A percentile compares a stretch with the other conserved stretches of the same genome.
phyloP scores from a whole-genome alignment of 495 filamentous ascomycete genomes.

The Cercophora newfieldiana region DNA sequence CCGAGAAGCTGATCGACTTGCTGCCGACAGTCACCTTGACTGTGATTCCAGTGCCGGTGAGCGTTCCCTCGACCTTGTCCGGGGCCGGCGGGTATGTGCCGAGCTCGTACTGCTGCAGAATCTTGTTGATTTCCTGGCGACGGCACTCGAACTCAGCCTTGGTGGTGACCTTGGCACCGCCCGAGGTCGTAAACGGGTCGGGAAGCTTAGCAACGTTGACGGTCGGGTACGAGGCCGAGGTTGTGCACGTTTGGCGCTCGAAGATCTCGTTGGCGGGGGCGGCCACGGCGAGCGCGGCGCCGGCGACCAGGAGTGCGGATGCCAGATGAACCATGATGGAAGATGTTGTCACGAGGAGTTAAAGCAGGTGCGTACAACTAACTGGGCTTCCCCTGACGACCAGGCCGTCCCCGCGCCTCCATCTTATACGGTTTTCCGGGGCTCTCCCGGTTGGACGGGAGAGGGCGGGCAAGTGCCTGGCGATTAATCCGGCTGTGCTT shows the following conservation, averaged over 20 bases:
- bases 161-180: conserved; percentile 47
- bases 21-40: conserved; percentile 48
- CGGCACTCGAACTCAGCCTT: conserved; percentile 54
- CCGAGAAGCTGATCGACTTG: conserved; percentile 49
- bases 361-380: conserved; percentile 6
- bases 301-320: conserved; percentile 43
- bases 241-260: conserved; percentile 42
- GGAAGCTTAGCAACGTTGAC: conserved; percentile 47
- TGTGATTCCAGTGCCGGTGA: conserved; percentile 40
- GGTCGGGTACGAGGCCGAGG: conserved; percentile 26
- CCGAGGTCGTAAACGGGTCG: conserved; percentile 51
- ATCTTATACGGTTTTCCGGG: conserved; percentile 22
- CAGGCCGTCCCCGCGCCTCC: conserved; percentile 4
- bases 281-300: conserved; percentile 42
- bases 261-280: conserved; percentile 46
- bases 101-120: conserved; percentile 54
- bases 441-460: conserved; percentile 20
- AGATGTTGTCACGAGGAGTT: not conserved
- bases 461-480: conserved; percentile 6
- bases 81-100: conserved; percentile 47
- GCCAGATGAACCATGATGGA: conserved; percentile 43
- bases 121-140: conserved; percentile 49
- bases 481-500: conserved; percentile 27
- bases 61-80: conserved; percentile 42
- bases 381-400: conserved; percentile 1